Evolutionary conservation across 2,329 filamentous ascomycete species (phyloP), one percentile per base, ranked within the genome.

Genomic region (Colletotrichum paranaense): DNA sequence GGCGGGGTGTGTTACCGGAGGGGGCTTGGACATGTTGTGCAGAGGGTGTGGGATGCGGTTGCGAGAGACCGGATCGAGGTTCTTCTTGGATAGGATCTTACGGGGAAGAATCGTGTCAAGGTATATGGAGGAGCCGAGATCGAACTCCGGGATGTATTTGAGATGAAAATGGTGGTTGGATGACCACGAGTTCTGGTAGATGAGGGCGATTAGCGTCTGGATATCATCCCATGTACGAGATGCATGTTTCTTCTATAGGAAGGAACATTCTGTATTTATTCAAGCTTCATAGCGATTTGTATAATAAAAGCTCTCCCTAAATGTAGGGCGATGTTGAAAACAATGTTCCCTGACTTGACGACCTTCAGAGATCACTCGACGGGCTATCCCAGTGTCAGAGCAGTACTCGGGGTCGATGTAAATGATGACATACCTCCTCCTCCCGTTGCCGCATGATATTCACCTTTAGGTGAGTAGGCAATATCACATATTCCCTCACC

Each of bases 11-110:
- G 81, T 7, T 86, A 83, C 70, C 77, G 85, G 22, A 76, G 84
- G 32, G 85, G 85, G 3, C 78, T 86, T 32, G 85, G 85, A 0
- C 84, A 86, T 75, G 80, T 86, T 5, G 65, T 86, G 59, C 78
- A 81, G 68, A 80, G 80, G 73, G 81, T 80, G 1, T 86, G 85
- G 84, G 82, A 85, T 35, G 78, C 79, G 5, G 80, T 85, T 55
- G 81, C 80, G 6, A 80, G 79, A 72, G 82, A 85, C 22, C 82
- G 85, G 70, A 80, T 85, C 55, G 81, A 82, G 55, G 77, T 86
- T 75, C 76, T 86, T 42, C 81, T 86, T 69, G 85, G 85, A 24
- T 86, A 70, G 84, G 85, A 26, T 86, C 24, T 12, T 12, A 5
- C 19, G 19, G 14, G 2, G 46, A 35, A 24, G 46, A 22, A 14